A percentile compares a stretch with the other conserved stretches of the same genome.
Evolutionary conservation across 352 stramenopile species (phyloP).

Genomic region (Globisporangium polare): DNA sequence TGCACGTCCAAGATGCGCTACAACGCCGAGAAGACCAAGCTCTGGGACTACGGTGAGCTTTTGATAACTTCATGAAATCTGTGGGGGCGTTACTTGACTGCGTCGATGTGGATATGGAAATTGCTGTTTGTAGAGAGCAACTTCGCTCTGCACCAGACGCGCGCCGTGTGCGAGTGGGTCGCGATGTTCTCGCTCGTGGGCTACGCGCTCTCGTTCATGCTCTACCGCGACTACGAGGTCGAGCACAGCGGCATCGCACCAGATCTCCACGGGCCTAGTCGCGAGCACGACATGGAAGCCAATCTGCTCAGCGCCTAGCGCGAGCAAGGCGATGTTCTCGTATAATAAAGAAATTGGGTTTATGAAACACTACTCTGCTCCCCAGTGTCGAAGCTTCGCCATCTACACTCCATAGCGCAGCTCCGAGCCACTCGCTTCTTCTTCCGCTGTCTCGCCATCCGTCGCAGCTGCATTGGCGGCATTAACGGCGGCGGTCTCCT

Average conservation of each 20-base stretch:
- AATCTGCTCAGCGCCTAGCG: neutral
- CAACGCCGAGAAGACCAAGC: constrained; percentile 28
- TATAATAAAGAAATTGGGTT: neutral
- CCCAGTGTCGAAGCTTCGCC: too few species aligned
- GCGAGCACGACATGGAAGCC: neutral
- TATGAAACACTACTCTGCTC: too few species aligned
- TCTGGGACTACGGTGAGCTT: constrained; percentile 39
- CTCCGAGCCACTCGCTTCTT: neutral
- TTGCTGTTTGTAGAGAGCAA: constrained; percentile 16
- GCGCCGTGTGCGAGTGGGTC: constrained; percentile 35
- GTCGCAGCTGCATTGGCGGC: constrained; percentile 1
- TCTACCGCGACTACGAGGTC: constrained; percentile 14
- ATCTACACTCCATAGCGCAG: neutral
- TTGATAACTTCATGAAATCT: neutral
- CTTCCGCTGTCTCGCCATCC: neutral
- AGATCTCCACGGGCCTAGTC: neutral
- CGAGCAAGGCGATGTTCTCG: neutral
- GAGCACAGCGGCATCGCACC: neutral
- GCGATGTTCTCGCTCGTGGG: constrained; percentile 49
- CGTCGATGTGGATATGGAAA: neutral
- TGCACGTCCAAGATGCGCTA: constrained; percentile 33
- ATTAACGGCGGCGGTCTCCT: constrained; percentile 24
- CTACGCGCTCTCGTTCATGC: constrained; percentile 47
- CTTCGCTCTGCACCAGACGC: constrained; percentile 31
- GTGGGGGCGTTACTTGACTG: neutral